Evolutionary conservation across 179 eudicot species (phyloP), one percentile per base, ranked within the genome.

Genomic region (Corrigiola litoralis): DNA sequence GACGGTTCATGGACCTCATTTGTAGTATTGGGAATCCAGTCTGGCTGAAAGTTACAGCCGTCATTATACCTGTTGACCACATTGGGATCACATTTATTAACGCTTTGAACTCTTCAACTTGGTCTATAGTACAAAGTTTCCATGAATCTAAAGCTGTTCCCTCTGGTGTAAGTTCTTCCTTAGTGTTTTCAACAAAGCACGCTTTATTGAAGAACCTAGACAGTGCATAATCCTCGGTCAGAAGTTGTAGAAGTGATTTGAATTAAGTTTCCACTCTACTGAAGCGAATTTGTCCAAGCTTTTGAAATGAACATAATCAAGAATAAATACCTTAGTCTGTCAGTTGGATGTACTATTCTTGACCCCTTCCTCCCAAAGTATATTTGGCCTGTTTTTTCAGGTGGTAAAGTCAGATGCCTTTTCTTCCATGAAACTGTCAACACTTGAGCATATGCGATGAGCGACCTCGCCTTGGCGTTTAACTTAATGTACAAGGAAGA

Each of bases 131-230:
- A 71, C 85, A 80, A 8, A 88, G 63, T 23, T 34, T 52, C 86
- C 80, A 77, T 16, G 83, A 73, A 36, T 79, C 36, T 40, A 52
- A 27, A n/a, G 75, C 68, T 6, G 10, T 48, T 45, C 85, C 88
- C 34, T 79, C 75, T 3, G 71, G 23, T 13, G 68, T 58, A 38
- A 66, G 48, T 29, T 75, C 82, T 71, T 55, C 51, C 46, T 61
- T 54, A 0, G 69, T 45, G 41, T 79, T 72, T 50, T 11, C 59
- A 18, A 82, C 48, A 33, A 86, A 59, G 60, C 91, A 88, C 6
- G 96, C 96, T 71, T 84, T 88, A 72, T 88, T 80, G 31, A 86
- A 70, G 60, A 75, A 86, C 70, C 95, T 87, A 50, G 17, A 45
- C 38, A 41, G 40, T 32, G 41, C 0, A 59, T 8, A 36, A 32